These are phyloP conservation scores for Flaveria linearis DNA, from an alignment of 129 eudicot genomes.

Conservation along the genomic window DNA sequence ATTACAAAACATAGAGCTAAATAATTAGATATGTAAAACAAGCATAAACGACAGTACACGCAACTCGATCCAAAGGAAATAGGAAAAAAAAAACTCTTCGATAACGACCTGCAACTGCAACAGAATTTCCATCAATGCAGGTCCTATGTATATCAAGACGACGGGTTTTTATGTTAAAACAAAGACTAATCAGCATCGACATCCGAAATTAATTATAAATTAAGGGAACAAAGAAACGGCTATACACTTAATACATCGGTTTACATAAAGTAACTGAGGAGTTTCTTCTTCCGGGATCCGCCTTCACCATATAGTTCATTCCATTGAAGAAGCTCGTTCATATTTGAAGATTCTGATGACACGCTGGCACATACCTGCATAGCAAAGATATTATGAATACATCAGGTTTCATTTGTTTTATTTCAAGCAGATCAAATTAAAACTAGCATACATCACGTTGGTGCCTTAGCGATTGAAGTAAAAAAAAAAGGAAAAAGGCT, in stretches of 20 bases:
- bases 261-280: constrained; percentile 94
- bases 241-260: constrained; percentile 46
- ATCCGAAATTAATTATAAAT: constrained; percentile 28
- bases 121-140: constrained; percentile 45
- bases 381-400: not conserved
- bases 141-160: constrained; percentile 38
- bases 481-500: not conserved
- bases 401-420: not conserved
- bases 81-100: constrained; percentile 30
- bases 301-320: constrained; percentile 96
- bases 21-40: constrained; percentile 28
- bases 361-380: constrained; percentile 90
- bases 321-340: constrained; percentile 90
- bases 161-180: constrained; percentile 23
- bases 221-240: constrained; percentile 24
- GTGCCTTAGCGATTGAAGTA: not conserved
- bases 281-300: constrained; percentile 81
- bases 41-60: constrained; percentile 35
- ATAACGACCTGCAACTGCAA: constrained; percentile 32
- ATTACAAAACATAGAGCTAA: constrained; percentile 21
- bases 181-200: constrained; percentile 29
- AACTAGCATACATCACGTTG: no score
- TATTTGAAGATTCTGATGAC: constrained; percentile 85
- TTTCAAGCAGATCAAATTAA: not conserved
- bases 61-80: not conserved